These are phyloP conservation scores for Penicillium psychrosexuale DNA, from an alignment of 2,329 filamentous ascomycete species.

Conservation along the genomic window DNA sequence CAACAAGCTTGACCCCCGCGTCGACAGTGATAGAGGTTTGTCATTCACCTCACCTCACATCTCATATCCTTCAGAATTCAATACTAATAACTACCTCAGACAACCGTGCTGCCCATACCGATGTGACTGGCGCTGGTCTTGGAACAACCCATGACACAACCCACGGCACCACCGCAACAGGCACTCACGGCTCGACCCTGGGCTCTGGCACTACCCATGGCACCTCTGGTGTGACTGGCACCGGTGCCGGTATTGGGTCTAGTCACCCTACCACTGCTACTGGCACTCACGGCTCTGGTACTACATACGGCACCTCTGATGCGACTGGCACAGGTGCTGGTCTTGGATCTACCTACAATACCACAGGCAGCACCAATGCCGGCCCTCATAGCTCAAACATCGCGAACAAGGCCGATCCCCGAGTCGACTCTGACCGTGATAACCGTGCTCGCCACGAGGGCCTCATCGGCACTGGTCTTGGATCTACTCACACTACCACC, in stretches of 20 bases:
- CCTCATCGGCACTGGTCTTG: background rate
- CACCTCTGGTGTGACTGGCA: background rate
- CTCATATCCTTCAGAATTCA: background rate
- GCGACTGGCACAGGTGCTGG: background rate
- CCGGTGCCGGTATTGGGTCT: no score
- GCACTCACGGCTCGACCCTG: background rate
- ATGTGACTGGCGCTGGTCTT: background rate
- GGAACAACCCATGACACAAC: background rate
- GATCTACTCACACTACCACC: background rate
- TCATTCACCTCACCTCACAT: background rate
- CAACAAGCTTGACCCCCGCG: constrained; percentile 22
- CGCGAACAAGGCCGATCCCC: constrained; percentile 19
- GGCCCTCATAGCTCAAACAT: constrained; percentile 24
- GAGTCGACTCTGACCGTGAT: constrained; percentile 26
- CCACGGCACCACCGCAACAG: no score
- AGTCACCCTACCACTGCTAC: no score
- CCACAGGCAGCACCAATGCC: background rate
- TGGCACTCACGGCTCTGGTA: background rate
- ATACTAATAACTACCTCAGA: background rate
- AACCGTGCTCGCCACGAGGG: background rate
- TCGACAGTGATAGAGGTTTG: constrained; percentile 18
- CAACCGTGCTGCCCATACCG: constrained; percentile 7
- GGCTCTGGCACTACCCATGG: background rate
- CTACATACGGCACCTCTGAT: background rate
- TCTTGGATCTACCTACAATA: background rate